Evolutionary conservation across 1,284 basidiomycete species (phyloP).

Genomic region (Ceratobasidium sp.): DNA sequence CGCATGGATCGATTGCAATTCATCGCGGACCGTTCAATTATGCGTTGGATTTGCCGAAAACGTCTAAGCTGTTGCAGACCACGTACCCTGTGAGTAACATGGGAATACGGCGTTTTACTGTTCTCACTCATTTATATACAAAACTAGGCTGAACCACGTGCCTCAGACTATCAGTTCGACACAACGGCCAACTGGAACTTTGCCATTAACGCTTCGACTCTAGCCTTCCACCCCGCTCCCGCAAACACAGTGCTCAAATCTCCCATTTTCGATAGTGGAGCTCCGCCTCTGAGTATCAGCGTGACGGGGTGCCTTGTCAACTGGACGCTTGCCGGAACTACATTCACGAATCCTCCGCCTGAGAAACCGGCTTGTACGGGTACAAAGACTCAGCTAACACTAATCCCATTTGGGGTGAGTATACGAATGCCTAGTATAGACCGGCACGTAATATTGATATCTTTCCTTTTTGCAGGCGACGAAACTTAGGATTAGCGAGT

Average conservation of each 20-base stretch:
- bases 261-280: slow-evolving; percentile 65
- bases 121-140: slow-evolving; percentile 49
- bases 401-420: slow-evolving; percentile 66
- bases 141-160: slow-evolving; percentile 61
- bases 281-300: slow-evolving; percentile 63
- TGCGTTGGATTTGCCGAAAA: slow-evolving; percentile 63
- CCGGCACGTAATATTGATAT: neutral
- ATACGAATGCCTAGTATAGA: neutral
- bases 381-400: slow-evolving; percentile 58
- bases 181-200: slow-evolving; percentile 63
- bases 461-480: slow-evolving; percentile 56
- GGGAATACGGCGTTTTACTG: neutral
- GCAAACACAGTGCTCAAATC: slow-evolving; percentile 59
- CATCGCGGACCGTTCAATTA: slow-evolving; percentile 68
- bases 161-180: slow-evolving; percentile 65
- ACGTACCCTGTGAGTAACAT: slow-evolving; percentile 2
- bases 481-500: slow-evolving; percentile 66
- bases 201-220: slow-evolving; percentile 65
- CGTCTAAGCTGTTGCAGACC: slow-evolving; percentile 53
- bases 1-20: slow-evolving; percentile 64
- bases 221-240: slow-evolving; percentile 59
- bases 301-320: slow-evolving; percentile 63
- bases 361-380: slow-evolving; percentile 61
- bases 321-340: slow-evolving; percentile 63
- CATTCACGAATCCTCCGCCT: slow-evolving; percentile 63